Base-by-base conservation (phyloP, 805 yeast species). In the Maudiozyma barnettii region DNA sequence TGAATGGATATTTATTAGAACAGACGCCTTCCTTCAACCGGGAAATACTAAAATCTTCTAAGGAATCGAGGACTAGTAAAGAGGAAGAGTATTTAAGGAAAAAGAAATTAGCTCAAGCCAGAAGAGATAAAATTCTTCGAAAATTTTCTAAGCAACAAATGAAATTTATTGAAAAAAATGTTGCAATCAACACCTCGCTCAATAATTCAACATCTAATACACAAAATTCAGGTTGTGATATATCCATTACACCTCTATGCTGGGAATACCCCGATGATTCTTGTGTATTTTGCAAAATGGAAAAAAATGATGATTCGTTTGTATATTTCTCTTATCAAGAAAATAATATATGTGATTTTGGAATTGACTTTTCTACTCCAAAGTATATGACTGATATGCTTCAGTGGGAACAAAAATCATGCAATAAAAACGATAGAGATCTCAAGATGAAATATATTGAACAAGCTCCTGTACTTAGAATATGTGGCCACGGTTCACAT, bases 401-500 rank as follows among this genome's bases (percentile, higher is more conserved):
- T 13, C 10, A 16, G 4, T n/a, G 26, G 26, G 12, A 30, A 6
- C 23, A 16, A 31, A 13, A 18, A 14, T 23, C 18, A 23, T n/a
- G 14, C n/a, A 18, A 16, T n/a, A 7, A 26, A 23, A 19, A 23
- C n/a, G 12, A 8, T 19, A 29, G 20, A 4, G 33, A 30, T 22
- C 18, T 19, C 29, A 36, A n/a, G 19, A 38, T 35, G 37, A 16
- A 39, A 9, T 35, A 38, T 12, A 30, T 43, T 7, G n/a, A 39
- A 19, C 43, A 51, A 29, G 45, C 45, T 7, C 56, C 58, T 14
- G 57, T 61, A 3, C 36, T 61, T 19, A 54, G 60, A 43, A 82
- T 95, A 45, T 91, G 99, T 69, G 95, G 96, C 1, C 99, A 91
- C 65, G 95, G 95, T 1, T 83, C 91, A 81, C 99, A 91, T 63